Base-by-base conservation (phyloP, 1,284 basidiomycete species). In the Tilletia indica region DNA sequence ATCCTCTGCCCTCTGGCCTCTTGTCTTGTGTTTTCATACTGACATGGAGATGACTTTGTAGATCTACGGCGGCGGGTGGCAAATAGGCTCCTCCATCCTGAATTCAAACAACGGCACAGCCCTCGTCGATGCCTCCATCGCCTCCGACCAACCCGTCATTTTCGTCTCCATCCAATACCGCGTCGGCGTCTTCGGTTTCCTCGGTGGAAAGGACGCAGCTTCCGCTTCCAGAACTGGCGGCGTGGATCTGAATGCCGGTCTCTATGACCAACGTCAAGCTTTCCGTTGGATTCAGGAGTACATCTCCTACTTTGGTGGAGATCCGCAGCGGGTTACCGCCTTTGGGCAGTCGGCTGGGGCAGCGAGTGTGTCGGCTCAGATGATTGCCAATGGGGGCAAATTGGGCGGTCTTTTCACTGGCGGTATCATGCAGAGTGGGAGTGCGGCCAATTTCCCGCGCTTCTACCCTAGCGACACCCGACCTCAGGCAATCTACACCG, bases 321-420 rank as follows among this genome's bases (percentile, higher is more conserved):
- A 83, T 70, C 76, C 74, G 0, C 21, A 69, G 49, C 78, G 78
- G 68, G 78, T 85, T 68, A 82, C 83, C 6, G 75, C 85, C 36
- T 78, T 72, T 11, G 85, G 85, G 4, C 74, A 81, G 1, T 79
- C 77, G 0, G 85, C 85, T 0, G 85, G 85, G 4, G 81, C 84
- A 21, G 74, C 73, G 70, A 71, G 69, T 14, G 66, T 78, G 12
- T 64, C 69, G 0, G 70, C 73, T 9, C 78, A 79, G 42, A 72
- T 72, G 66, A 69, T 76, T n/a, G 75, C 77, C n/a, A 71, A 79
- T 47, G 73, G 76, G 21, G 79, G 77, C 31, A 47, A 77, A 49
- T 71, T 69, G 31, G 36, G 74, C 16, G 73, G 71, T 4, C 72
- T 79, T 9, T 80, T 73, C 61, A 72, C 71, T n/a, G 74, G 71